Percentiles rank a stretch among this genome's conserved stretches.
Evolutionary conservation across 1,284 basidiomycete species (phyloP).

Genomic region (Papiliotrema terrestris): DNA sequence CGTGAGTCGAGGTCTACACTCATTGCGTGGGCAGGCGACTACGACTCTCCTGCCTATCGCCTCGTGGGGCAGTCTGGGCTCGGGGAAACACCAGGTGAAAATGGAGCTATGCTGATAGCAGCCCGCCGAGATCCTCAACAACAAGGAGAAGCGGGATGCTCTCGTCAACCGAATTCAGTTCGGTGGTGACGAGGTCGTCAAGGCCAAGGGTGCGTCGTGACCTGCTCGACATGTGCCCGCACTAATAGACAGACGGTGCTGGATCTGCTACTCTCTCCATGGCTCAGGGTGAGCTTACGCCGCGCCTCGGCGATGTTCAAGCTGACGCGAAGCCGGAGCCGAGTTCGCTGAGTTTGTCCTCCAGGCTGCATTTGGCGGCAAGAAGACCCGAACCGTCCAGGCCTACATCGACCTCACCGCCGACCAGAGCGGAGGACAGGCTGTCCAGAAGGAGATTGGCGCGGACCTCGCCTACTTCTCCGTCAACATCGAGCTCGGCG

Average conservation of each 20-base stretch:
- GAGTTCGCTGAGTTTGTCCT: conserved; percentile 81
- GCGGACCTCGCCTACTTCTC: conserved; percentile 76
- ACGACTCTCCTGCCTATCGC: no score
- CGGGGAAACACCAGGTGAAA: no score
- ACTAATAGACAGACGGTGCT: conserved; percentile 83
- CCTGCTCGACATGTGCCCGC: neutral
- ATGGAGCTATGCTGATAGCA: conserved; percentile 2
- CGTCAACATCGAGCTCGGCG: conserved; percentile 82
- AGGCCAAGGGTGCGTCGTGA: conserved; percentile 43
- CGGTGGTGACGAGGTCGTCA: conserved; percentile 74
- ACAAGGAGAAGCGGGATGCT: conserved; percentile 60
- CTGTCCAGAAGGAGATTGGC: conserved; percentile 50
- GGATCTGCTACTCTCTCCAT: conserved; percentile 87
- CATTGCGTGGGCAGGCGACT: no score
- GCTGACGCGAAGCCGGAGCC: conserved; percentile 60
- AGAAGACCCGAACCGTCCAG: conserved; percentile 77
- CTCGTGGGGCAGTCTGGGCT: no score
- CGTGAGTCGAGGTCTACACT: conserved; percentile 26
- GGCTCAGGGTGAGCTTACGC: conserved; percentile 62
- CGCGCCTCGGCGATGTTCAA: neutral
- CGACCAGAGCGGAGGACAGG: conserved; percentile 45
- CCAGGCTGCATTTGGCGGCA: conserved; percentile 73
- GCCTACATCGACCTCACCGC: conserved; percentile 77
- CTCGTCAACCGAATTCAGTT: conserved; percentile 85
- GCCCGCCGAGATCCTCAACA: conserved; percentile 46